Evolutionary conservation across 805 yeast genomes (phyloP), one percentile per base, ranked within the genome.

Genomic region (Metschnikowia reukaufii): DNA sequence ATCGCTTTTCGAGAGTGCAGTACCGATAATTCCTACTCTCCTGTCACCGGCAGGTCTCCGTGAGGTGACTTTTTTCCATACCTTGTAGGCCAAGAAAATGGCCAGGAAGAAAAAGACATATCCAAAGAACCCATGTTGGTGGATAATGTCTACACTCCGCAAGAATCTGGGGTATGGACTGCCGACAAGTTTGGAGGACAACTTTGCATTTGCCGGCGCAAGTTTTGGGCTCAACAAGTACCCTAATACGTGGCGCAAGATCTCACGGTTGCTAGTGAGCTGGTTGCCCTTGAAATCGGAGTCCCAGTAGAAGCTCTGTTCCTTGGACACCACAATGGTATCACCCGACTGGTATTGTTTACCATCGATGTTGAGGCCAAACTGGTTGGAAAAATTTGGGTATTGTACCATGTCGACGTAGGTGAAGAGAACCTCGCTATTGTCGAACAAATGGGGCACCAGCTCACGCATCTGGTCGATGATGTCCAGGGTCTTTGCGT

Each of bases 281-380:
- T 46, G 40, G 0, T 58, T 49, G 0, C 83, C 85, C 20, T 48
- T 45, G 3, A 65, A 45, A 58, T 73, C 48, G 63, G 55, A 44
- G 53, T 68, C 55, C 70, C 73, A 51, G 44, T 58, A 64, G 42
- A 56, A 52, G 47, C 51, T 51, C 63, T 70, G 61, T 67, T 77
- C 74, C 51, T 74, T 74, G 27, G 73, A 66, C 2, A 84, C 64
- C 2, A 86, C 62, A 1, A 86, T 57, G 0, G 79, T 68, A 59
- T 85, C 88, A 5, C 91, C 92, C 2, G 66, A 59, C 8, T 62
- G 49, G 51, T 67, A 74, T 0, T 57, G 45, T n/a, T 59, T 55
- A 1, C 63, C 52, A 33, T 70, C 59, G 25, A 68, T 59, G 12
- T 67, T 65, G 78, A 82, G 75, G 2, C 69, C 72, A 8, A 45